A percentile compares a stretch with the other conserved stretches of the same genome.
Evolutionary conservation across 768 basidiomycete species (phyloP).

Genomic region (Mycena leptocephala): DNA sequence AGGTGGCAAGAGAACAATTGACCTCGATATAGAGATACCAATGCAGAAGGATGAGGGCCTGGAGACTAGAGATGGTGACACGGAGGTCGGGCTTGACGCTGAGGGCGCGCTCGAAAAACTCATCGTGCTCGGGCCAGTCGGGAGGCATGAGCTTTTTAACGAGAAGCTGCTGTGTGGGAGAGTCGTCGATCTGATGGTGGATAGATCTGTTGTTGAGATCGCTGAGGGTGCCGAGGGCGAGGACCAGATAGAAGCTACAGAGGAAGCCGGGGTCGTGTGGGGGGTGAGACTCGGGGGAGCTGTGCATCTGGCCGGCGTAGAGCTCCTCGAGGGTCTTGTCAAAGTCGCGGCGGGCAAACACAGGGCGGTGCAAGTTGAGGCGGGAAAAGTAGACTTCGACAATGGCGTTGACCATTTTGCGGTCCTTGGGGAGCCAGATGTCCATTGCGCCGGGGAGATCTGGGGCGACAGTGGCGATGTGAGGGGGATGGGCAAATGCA

Average conservation of each 20-base stretch:
- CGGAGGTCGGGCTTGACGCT: conserved; percentile 86
- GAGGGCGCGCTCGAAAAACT: conserved; percentile 88
- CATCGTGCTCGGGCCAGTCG: conserved; percentile 87
- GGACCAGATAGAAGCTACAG: conserved; percentile 83
- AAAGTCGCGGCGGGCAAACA: conserved; percentile 80
- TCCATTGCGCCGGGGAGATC: conserved; percentile 57
- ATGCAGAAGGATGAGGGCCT: conserved; percentile 87
- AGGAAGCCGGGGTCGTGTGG: conserved; percentile 85
- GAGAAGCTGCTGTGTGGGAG: conserved; percentile 53
- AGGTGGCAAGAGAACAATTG: conserved; percentile 35
- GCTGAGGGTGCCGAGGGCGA: conserved; percentile 87
- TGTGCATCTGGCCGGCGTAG: conserved; percentile 69
- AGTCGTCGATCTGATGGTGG: conserved; percentile 63
- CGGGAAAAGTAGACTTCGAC: conserved; percentile 82
- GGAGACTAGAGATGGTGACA: conserved; percentile 87
- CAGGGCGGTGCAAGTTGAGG: conserved; percentile 87
- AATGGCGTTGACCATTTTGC: conserved; percentile 73
- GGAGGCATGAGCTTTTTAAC: conserved; percentile 76
- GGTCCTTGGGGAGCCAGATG: conserved; percentile 86
- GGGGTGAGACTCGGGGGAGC: conserved; percentile 28
- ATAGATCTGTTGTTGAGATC: conserved; percentile 84
- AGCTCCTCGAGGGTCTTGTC: conserved; percentile 74
- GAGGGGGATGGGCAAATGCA: conserved; percentile 38
- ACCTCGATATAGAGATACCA: conserved; percentile 95
- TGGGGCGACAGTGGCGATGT: conserved; percentile 50